Conservation (phyloP, 768 basidiomycete genomes). For the Coprinopsis marcescibilis region DNA sequence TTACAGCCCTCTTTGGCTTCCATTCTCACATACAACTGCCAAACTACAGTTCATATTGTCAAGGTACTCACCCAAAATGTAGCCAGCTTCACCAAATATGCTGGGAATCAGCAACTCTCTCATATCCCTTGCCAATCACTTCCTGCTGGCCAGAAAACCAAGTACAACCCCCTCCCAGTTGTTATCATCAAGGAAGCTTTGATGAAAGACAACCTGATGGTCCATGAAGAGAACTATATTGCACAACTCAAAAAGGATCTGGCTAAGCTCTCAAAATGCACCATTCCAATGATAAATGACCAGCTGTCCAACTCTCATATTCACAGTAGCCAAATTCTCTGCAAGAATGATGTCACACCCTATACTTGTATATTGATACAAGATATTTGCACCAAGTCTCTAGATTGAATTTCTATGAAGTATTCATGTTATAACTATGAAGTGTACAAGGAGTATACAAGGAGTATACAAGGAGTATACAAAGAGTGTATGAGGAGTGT, state of each 20-base stretch:
- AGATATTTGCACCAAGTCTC: no score
- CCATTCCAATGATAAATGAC: conserved; percentile 17
- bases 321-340: conserved; percentile 11
- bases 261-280: conserved; percentile 9
- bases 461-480: no score
- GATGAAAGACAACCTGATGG: conserved; percentile 17
- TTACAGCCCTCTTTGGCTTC: background rate
- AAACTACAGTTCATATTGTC: conserved; percentile 9
- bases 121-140: conserved; percentile 14
- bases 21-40: background rate
- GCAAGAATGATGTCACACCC: conserved; percentile 12
- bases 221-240: conserved; percentile 17
- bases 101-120: conserved; percentile 7
- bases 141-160: conserved; percentile 17
- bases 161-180: conserved; percentile 15
- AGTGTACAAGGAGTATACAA: no score
- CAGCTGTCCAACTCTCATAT: conserved; percentile 19
- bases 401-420: no score
- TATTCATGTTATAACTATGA: no score
- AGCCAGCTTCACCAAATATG: conserved; percentile 5
- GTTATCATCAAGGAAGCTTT: conserved; percentile 24
- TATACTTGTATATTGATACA: no score
- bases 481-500: no score
- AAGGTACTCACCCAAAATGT: conserved; percentile 10
- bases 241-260: conserved; percentile 14